Evolutionary conservation across 345 rosid species (phyloP), one percentile per base, ranked within the genome.

Genomic region (Brassica carinata): DNA sequence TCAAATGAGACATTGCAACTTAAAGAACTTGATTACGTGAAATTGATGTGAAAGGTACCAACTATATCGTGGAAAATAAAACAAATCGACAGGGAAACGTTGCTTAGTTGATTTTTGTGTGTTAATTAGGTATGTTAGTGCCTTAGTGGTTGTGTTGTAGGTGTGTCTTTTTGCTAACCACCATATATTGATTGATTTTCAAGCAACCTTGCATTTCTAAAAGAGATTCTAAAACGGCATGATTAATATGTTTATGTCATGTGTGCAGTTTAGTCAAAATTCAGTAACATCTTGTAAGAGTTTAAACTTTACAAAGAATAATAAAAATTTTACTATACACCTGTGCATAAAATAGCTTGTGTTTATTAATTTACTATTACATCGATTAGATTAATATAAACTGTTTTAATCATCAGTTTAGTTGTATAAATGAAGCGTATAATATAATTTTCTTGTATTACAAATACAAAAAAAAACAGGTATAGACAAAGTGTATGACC

Each of bases 401-500:
- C 7, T 6, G 5, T 62, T 61, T 62, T 4, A 62, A 6, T 7
- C 7, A 62, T 62, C 33, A 26, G 5, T 13, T 62, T 27, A 62
- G 13, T 27, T 29, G 13, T 43, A 43, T 43, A 43, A 43, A 43
- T 11, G 13, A 10, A 43, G 51, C 15, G 83, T 80, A 70, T 59
- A 30, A 64, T 30, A 31, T 64, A 30, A 7, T 64, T 7, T 30
- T 30, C 23, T 64, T 64, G 40, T 9, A n/a, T 31, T 14, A 30
- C 67, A 14, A 63, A 63, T 30, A 29, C 67, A 43, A 71, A 64
- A 23, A 23, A 64, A 64, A 65, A 15, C 74, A 91, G 96, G 98
- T 19, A 82, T 84, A 48, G 75, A 93, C 81, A 87, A 88, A 79
- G 88, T 83, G 8, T 90, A 87, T 29, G 91, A 93, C 79, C 77